A percentile compares a stretch with the other conserved stretches of the same genome.
phyloP scores from a whole-genome alignment of 2,329 filamentous ascomycete genomes.

The Didymella lethalis region DNA sequence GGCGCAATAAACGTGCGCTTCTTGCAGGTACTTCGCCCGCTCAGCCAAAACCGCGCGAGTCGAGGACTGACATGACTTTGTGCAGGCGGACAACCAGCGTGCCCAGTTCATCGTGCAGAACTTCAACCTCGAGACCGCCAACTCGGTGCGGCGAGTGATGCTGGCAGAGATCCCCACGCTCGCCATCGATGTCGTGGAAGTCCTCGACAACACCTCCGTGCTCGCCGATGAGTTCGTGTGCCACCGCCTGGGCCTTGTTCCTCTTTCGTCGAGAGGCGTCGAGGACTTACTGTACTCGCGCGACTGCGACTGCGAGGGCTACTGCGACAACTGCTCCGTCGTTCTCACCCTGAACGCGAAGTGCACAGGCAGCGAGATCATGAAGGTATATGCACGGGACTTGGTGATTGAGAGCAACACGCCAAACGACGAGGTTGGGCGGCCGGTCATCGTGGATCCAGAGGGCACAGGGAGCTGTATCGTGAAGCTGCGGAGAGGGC shows the following conservation, averaged over 20 bases:
- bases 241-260: constrained; percentile 89
- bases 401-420: constrained; percentile 75
- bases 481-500: constrained; percentile 86
- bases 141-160: constrained; percentile 88
- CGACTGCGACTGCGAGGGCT: constrained; percentile 95
- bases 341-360: constrained; percentile 83
- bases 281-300: constrained; percentile 84
- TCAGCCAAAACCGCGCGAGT: constrained; percentile 23
- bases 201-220: constrained; percentile 93
- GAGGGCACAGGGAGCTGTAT: constrained; percentile 85
- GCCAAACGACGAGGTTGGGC: constrained; percentile 77
- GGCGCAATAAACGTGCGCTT: constrained; percentile 53
- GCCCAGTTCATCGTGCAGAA: constrained; percentile 93
- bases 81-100: constrained; percentile 76
- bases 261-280: constrained; percentile 83
- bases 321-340: constrained; percentile 91
- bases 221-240: constrained; percentile 95
- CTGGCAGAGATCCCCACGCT: constrained; percentile 94
- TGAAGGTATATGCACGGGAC: constrained; percentile 94
- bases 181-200: constrained; percentile 92
- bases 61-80: constrained; percentile 32
- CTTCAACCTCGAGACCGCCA: constrained; percentile 90
- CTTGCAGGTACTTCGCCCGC: constrained; percentile 45
- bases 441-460: constrained; percentile 82
- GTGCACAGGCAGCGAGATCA: constrained; percentile 84